phyloP scores from a whole-genome alignment of 176 grass and related monocot species.

The Oryza australiensis region DNA sequence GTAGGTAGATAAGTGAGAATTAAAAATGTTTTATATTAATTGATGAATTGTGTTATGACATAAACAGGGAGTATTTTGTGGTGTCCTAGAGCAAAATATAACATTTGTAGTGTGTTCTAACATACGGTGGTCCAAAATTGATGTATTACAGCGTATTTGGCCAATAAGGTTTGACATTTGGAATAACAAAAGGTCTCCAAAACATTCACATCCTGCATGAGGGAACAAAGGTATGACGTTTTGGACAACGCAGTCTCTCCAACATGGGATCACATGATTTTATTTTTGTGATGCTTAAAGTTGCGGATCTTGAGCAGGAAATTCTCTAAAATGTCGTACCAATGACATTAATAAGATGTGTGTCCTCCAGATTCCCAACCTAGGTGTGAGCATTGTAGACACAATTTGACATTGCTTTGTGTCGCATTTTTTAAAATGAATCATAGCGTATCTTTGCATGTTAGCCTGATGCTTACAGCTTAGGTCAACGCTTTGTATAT shows the following conservation, averaged over 20 bases:
- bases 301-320: not conserved
- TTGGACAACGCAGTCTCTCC: not conserved
- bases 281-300: not conserved
- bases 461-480: not conserved
- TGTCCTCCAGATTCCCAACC: not conserved
- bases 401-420: not conserved
- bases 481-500: not conserved
- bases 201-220: not conserved
- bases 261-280: not conserved
- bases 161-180: not conserved
- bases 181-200: not conserved
- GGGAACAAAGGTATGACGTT: no score
- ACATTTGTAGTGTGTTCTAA: no score
- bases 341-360: not conserved
- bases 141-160: not conserved
- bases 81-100: no score
- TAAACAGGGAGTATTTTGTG: no score
- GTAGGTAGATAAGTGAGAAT: no score
- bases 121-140: not conserved
- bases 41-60: no score
- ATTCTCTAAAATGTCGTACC: not conserved
- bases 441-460: constrained; percentile 18
- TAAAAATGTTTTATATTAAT: no score
- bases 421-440: constrained; percentile 22
- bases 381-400: not conserved